Conservation (phyloP, 345 rosid species). For the Kernera saxatilis region DNA sequence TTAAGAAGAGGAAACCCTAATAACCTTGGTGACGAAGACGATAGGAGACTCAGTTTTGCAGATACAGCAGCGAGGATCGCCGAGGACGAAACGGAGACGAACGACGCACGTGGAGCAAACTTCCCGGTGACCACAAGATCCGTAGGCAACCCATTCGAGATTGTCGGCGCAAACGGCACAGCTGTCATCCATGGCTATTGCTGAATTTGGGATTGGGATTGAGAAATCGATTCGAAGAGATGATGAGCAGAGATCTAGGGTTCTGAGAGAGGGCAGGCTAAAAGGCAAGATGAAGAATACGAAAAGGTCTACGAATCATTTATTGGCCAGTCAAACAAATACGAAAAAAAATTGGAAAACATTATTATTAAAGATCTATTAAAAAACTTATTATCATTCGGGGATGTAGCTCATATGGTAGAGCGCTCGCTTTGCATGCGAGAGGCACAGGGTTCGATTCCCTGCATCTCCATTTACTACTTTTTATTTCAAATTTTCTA, state of each 20-base stretch:
- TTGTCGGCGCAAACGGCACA: slow-evolving; percentile 93
- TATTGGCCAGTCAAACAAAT: slow-evolving; percentile 10
- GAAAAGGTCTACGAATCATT: background rate
- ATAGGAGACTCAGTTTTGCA: slow-evolving; percentile 68
- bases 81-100: slow-evolving; percentile 85
- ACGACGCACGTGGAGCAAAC: slow-evolving; percentile 87
- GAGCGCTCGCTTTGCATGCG: slow-evolving; percentile 98
- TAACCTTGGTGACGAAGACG: slow-evolving; percentile 86
- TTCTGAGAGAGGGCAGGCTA: slow-evolving; percentile 15
- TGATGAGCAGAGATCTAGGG: slow-evolving; percentile 30
- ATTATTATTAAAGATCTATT: too few species aligned
- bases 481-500: accelerated
- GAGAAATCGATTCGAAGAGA: background rate
- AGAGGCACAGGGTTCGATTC: slow-evolving; percentile 54
- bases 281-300: slow-evolving; percentile 9
- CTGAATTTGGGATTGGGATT: slow-evolving; percentile 4
- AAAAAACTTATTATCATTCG: background rate
- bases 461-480: background rate
- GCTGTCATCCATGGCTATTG: slow-evolving; percentile 67
- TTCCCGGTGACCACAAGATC: slow-evolving; percentile 89
- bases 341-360: background rate
- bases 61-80: slow-evolving; percentile 86
- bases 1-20: slow-evolving; percentile 13
- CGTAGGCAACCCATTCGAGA: slow-evolving; percentile 92
- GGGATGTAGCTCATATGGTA: slow-evolving; percentile 52